Conservation (phyloP, 306 rosid genomes). For the Crataegus laevigata region DNA sequence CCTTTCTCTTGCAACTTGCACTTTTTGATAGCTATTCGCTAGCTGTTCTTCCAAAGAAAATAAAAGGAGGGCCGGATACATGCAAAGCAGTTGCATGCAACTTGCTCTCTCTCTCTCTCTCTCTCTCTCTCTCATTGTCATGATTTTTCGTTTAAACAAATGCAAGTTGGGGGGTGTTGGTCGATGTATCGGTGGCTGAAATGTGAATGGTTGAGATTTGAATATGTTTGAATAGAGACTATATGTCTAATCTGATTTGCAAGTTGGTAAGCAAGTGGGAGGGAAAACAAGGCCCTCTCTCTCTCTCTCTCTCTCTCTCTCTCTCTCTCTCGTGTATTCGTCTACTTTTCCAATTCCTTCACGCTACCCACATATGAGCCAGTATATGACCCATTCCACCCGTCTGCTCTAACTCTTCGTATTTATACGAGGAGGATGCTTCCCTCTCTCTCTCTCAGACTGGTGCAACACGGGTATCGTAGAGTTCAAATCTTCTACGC, state of each 20-base stretch:
- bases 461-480: background rate
- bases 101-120: background rate
- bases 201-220: slow-evolving; percentile 4
- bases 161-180: slow-evolving; percentile 22
- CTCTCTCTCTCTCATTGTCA: background rate
- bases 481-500: too few species aligned
- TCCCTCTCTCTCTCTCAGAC: background rate
- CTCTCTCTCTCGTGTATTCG: background rate
- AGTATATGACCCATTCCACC: background rate
- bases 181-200: background rate
- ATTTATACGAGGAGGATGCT: too few species aligned
- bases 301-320: too few species aligned
- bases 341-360: slow-evolving; percentile 33
- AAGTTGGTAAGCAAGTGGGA: slow-evolving; percentile 60
- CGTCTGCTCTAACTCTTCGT: background rate
- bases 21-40: background rate
- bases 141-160: background rate
- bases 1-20: slow-evolving; percentile 14
- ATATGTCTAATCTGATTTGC: slow-evolving; percentile 8
- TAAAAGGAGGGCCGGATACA: too few species aligned
- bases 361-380: slow-evolving; percentile 12
- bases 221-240: slow-evolving; percentile 16
- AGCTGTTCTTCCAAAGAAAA: background rate
- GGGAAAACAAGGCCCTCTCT: background rate
- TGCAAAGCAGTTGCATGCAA: background rate